A percentile compares a stretch with the other conserved stretches of the same genome.
Evolutionary conservation across 176 grass and related monocot genomes (phyloP).

Genomic region (Sorghum bicolor): Sorghum_bicolor_NCBIv3 NC_012870.2:79413501-79414000

Average conservation of each 20-base stretch:
- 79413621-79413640: slow-evolving; percentile 86
- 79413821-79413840: slow-evolving; percentile 13
- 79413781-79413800: slow-evolving; percentile 11
- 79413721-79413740: slow-evolving; percentile 50
- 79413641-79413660: slow-evolving; percentile 27
- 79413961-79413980: too few species aligned
- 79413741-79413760: slow-evolving; percentile 32
- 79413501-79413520: too few species aligned
- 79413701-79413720: slow-evolving; percentile 32
- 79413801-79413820: slow-evolving; percentile 11
- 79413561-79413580: too few species aligned
- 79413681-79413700: slow-evolving; percentile 44
- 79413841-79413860: neutral
- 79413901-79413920: too few species aligned
- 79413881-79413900: too few species aligned
- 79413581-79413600: too few species aligned
- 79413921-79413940: too few species aligned
- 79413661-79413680: slow-evolving; percentile 41
- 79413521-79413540: too few species aligned
- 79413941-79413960: too few species aligned
- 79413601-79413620: slow-evolving; percentile 49
- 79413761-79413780: slow-evolving; percentile 30
- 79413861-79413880: too few species aligned
- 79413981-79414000: too few species aligned
- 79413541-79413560: too few species aligned